phyloP scores from a whole-genome alignment of 2,329 filamentous ascomycete genomes.

The Scedosporium apiospermum region DNA sequence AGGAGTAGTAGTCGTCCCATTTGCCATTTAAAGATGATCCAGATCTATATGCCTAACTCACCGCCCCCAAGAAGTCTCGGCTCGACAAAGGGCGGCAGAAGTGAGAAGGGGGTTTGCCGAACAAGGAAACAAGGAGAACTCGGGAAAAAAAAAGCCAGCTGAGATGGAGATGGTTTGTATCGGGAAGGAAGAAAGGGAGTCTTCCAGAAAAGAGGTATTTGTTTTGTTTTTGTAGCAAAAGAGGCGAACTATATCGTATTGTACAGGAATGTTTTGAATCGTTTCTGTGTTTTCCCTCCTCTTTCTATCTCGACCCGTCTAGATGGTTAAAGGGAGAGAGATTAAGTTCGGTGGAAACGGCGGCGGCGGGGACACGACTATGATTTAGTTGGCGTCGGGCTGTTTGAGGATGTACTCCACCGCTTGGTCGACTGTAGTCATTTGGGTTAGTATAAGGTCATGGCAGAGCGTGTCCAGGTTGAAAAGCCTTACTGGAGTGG shows the following conservation, averaged over 20 bases:
- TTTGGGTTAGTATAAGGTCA: background rate
- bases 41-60: background rate
- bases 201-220: background rate
- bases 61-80: background rate
- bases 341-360: background rate
- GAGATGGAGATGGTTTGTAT: background rate
- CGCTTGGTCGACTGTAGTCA: slow-evolving; percentile 70
- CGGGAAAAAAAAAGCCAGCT: background rate
- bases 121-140: background rate
- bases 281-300: background rate
- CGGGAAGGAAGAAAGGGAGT: background rate
- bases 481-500: slow-evolving; percentile 67
- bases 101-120: background rate
- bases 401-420: slow-evolving; percentile 89
- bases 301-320: background rate
- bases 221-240: background rate
- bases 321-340: background rate
- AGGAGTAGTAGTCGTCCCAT: background rate
- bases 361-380: background rate
- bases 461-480: background rate
- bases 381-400: slow-evolving; percentile 68
- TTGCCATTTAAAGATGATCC: background rate
- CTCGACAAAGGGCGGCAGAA: too few species aligned
- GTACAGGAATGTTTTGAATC: slow-evolving; percentile 7
- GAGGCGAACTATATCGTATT: slow-evolving; percentile 8